Conservation (phyloP, 2,329 filamentous ascomycete species). For the Domatiomyces catenatus region DNA sequence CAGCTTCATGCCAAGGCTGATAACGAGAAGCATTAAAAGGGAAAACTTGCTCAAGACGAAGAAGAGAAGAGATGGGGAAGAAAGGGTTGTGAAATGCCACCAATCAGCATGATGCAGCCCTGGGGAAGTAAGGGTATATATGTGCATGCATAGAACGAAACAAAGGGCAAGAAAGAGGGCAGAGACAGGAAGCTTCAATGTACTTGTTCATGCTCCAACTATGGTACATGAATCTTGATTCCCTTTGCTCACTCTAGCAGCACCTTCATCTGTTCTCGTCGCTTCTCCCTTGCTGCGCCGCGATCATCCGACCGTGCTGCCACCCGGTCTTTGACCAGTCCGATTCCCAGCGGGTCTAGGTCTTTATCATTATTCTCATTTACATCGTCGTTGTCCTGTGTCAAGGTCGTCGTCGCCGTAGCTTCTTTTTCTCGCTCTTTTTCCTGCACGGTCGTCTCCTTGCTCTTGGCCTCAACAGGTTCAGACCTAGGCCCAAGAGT, state of each 20-base stretch:
- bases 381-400: neutral
- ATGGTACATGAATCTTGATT: neutral
- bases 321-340: conserved; percentile 14
- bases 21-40: neutral
- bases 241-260: conserved; percentile 11
- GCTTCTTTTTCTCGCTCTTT: neutral
- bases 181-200: no score
- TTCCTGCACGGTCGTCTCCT: neutral
- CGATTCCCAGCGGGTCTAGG: conserved; percentile 16
- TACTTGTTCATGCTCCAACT: no score
- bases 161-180: no score
- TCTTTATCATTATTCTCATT: conserved; percentile 1
- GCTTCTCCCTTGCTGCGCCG: conserved; percentile 9
- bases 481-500: no score
- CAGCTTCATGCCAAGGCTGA: conserved; percentile 16
- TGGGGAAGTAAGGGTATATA: no score
- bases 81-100: no score
- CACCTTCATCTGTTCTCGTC: conserved; percentile 14
- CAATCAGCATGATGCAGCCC: no score
- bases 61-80: neutral
- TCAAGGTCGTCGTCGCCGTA: neutral
- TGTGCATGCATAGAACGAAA: no score
- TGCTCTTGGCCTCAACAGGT: no score
- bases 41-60: neutral
- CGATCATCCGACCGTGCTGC: conserved; percentile 6